Evolutionary conservation across 345 rosid species (phyloP), one percentile per base, ranked within the genome.

Genomic region (Mallotus nudiflorus): DNA sequence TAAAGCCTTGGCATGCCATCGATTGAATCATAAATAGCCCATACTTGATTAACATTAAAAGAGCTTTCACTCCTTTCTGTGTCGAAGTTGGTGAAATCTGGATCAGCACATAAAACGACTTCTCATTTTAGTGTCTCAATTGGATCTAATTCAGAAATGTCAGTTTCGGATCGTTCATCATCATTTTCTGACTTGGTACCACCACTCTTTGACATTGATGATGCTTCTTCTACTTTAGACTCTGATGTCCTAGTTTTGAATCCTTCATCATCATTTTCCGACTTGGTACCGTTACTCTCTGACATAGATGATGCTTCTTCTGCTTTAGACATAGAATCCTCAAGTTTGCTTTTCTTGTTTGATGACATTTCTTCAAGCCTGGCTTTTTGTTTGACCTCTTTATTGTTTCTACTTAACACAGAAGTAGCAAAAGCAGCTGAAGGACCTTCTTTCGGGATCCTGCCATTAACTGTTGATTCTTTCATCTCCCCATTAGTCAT

Each of bases 1-100:
- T 94, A 89, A 60, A 67, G 82, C 67, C 97, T 87, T 16, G 97
- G 98, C 98, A 94, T 87, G 74, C 87, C 82, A 52, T 91, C 98
- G 27, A 63, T 14, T n/a, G 81, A n/a, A 84, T 94, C 96, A 83
- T 91, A 94, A 74, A 86, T 39, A 53, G 98, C 95, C 97, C 98
- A 94, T 44, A 90, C 54, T 77, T 94, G 95, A 77, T 84, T 73
- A 62, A 72, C 89, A 68, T 83, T 72, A 89, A 94, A 91, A 77
- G 82, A 74, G 71, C 40, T 68, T 69, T 78, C 82, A 28, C 66
- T 73, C 77, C 58, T 76, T 29, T 58, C 61, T 76, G 78, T 78
- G 20, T 88, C 95, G 73, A 91, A 94, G 74, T 88, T 82, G 68
- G n/a, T 80, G 71, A 94, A 94, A 35, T 94, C 91, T 42, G 93